Evolutionary conservation across 108 stramenopile species (phyloP), one percentile per base, ranked within the genome.

Genomic region (Cafeteria roenbergensis): DNA sequence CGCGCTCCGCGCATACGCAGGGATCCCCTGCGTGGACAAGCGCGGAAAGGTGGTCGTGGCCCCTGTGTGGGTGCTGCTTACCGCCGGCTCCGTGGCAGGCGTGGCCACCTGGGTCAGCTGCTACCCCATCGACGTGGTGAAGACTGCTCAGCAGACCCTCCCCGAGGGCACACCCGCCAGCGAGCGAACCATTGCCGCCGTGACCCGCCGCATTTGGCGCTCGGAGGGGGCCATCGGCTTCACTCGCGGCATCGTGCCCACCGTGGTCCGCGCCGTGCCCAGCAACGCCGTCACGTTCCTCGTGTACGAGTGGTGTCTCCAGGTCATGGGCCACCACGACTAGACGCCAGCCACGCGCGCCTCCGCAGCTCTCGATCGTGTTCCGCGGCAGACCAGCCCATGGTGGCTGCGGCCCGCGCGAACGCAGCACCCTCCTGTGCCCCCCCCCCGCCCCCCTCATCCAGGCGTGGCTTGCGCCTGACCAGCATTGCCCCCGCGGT

Each of bases 211-310:
- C 31, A 31, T 65, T 42, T 48, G n/a, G n/a, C 25, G 30, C 31
- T 27, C 35, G 2, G 30, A 65, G n/a, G 70, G 70, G 30, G 55
- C 34, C 38, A 22, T 35, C 26, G 70, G 64, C 55, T 71, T 71
- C 38, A 65, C 55, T 56, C 55, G 65, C 12, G 70, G 70, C 51
- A 33, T 56, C 57, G 32, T 27, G 38, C 29, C 70, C 29, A 48
- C 51, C 64, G 51, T 71, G 26, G 32, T 71, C 17, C 64, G 70
- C 35, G 70, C 70, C 65, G 32, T 71, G 27, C 70, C 70, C 34
- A 34, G 50, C 42, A 71, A 71, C 57, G 70, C 70, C 24, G 37
- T 55, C 4, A 9, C 58, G 26, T 68, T 62, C 51, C 57, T 57
- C 57, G 67, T 57, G 33, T 32, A 57, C 51, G 67, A 68, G 67